Conservation (phyloP, 225 moss, liverwort and hornwort genomes). For the Asterella californica region DNA sequence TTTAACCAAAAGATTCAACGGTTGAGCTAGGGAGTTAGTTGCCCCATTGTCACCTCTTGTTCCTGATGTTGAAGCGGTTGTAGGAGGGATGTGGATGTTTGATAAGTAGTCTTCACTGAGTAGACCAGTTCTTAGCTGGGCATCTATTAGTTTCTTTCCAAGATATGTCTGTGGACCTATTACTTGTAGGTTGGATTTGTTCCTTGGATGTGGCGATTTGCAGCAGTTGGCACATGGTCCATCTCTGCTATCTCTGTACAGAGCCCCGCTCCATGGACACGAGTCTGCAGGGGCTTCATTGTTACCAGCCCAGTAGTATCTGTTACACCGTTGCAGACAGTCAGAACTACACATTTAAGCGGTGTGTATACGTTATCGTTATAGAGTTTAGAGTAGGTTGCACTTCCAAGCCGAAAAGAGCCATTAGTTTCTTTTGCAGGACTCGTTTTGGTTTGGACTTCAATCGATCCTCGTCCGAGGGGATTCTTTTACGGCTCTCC, state of each 20-base stretch:
- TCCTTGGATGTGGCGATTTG: neutral
- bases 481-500: constrained; percentile 6
- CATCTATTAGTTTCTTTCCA: neutral
- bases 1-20: neutral
- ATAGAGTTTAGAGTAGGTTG: neutral
- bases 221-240: neutral
- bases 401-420: neutral
- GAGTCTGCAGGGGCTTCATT: neutral
- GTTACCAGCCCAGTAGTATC: neutral
- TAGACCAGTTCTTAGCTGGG: neutral
- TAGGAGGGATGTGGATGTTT: neutral
- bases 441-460: neutral
- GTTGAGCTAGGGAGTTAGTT: neutral
- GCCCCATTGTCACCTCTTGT: neutral
- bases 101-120: constrained; percentile 3
- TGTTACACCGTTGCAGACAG: neutral
- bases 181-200: neutral
- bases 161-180: neutral
- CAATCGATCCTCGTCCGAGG: neutral
- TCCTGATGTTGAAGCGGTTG: neutral
- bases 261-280: neutral
- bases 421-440: neutral
- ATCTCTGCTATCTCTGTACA: neutral
- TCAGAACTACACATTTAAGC: constrained; percentile 4
- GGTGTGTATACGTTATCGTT: neutral